phyloP scores from a whole-genome alignment of 306 rosid genomes.

The Malus sylvestris region DNA sequence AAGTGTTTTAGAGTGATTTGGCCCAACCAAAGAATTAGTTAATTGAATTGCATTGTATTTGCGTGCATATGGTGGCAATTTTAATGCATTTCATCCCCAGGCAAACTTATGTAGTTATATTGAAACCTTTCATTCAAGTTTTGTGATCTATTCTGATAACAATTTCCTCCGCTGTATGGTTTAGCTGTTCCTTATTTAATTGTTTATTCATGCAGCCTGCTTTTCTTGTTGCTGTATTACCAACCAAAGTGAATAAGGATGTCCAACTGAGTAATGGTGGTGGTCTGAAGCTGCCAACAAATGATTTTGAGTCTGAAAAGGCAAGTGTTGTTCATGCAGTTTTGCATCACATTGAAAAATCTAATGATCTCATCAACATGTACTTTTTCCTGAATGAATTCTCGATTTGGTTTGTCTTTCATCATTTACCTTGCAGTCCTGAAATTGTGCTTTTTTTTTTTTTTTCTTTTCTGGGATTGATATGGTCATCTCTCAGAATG shows the following conservation, averaged over 20 bases:
- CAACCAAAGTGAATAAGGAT: constrained; percentile 32
- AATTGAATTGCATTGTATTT: background rate
- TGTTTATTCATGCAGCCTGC: constrained; percentile 64
- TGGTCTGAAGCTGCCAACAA: constrained; percentile 39
- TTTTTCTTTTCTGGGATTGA: background rate
- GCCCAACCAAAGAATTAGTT: background rate
- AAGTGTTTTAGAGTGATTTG: background rate
- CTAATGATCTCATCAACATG: constrained; percentile 48
- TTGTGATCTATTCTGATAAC: background rate
- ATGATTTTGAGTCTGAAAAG: constrained; percentile 35
- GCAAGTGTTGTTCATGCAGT: constrained; percentile 47
- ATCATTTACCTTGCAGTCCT: constrained; percentile 11
- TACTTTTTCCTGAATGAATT: constrained; percentile 19
- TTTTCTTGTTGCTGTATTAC: constrained; percentile 60
- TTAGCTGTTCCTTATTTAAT: constrained; percentile 5
- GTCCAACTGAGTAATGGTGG: constrained; percentile 29
- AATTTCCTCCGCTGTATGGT: background rate
- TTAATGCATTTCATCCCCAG: background rate
- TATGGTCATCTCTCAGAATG: background rate
- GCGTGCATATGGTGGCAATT: background rate
- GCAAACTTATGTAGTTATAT: background rate
- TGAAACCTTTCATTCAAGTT: background rate
- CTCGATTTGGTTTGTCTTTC: background rate
- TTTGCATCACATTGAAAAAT: constrained; percentile 40
- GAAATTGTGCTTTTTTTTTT: background rate